Base-by-base conservation (phyloP, 768 basidiomycete species). In the Podaxis sp. region DNA sequence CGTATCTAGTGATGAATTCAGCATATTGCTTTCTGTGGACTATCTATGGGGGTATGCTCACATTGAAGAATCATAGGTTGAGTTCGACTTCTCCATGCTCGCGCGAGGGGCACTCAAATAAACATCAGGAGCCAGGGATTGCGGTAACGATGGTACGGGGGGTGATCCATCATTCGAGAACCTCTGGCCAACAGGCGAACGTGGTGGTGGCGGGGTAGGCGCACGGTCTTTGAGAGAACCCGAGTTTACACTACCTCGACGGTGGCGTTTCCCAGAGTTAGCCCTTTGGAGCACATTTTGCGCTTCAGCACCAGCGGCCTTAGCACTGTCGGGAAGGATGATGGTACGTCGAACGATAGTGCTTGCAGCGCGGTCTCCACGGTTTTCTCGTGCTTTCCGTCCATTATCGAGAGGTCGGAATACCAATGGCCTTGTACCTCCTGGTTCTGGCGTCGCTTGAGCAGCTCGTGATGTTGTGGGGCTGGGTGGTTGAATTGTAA, bases 201-300 rank as follows among this genome's bases (percentile, higher is more conserved):
- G 84, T 13, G 89, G 86, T 36, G 93, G 93, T 17, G 92, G 93
- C n/a, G 92, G 92, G 7, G 93, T 94, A 11, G 91, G 92, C 12
- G 78, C 88, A 57, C 92, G 88, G 66, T 94, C 93, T 66, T 90
- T 87, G 30, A 93, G 80, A 48, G 92, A 93, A 61, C 88, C 76
- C 12, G 84, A 87, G 15, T 74, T 74, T 11, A 81, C 79, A 66
- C 92, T 90, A 17, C 80, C 79, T 58, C 89, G 82, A 44, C 87
- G 86, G 50, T 46, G 17, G 44, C 87, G 85, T 54, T 84, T 84
- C 24, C 77, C 71, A 37, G 88, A 83, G 28, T 79, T 78, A 17
- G 55, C 26, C 44, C 61, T 53, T 12, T 62, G 61, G 41, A 49
- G 44, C 22, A 37, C 70, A 86, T 90, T 65, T 83, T 82, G 70